These are phyloP conservation scores for Rosa multiflora DNA, from an alignment of 306 rosid genomes.

Conservation along the genomic window DNA sequence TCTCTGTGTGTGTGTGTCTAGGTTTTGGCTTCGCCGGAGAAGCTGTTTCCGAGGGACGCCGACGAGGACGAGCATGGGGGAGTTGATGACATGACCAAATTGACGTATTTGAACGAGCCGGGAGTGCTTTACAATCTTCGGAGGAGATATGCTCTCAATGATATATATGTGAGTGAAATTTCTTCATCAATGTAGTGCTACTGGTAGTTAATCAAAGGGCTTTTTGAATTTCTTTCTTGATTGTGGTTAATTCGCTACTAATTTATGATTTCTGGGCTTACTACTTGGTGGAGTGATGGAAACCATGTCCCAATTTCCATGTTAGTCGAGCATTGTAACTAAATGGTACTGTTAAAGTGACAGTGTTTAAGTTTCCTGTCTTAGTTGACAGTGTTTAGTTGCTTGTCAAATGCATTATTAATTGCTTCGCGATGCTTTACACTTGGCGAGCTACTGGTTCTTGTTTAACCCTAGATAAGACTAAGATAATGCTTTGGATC, in stretches of 20 bases:
- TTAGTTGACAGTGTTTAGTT: background rate
- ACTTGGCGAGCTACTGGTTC: constrained; percentile 11
- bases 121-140: constrained; percentile 90
- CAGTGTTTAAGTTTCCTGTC: background rate
- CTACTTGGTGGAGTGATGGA: constrained; percentile 4
- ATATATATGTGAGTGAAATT: constrained; percentile 69
- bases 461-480: background rate
- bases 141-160: constrained; percentile 91
- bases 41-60: constrained; percentile 71
- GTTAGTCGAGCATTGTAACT: background rate
- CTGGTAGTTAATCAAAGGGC: constrained; percentile 1
- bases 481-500: background rate
- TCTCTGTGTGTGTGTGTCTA: constrained; percentile 30
- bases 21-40: constrained; percentile 57
- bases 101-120: constrained; percentile 91
- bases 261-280: background rate
- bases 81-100: constrained; percentile 89
- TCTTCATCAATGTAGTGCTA: background rate
- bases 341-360: background rate
- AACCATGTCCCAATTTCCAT: background rate
- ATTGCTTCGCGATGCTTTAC: constrained; percentile 1
- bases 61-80: constrained; percentile 98
- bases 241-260: constrained; percentile 4
- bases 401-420: background rate
- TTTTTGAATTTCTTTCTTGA: constrained; percentile 1